Evolutionary conservation across 805 yeast species (phyloP), one percentile per base, ranked within the genome.

Genomic region (Candida adriatica): DNA sequence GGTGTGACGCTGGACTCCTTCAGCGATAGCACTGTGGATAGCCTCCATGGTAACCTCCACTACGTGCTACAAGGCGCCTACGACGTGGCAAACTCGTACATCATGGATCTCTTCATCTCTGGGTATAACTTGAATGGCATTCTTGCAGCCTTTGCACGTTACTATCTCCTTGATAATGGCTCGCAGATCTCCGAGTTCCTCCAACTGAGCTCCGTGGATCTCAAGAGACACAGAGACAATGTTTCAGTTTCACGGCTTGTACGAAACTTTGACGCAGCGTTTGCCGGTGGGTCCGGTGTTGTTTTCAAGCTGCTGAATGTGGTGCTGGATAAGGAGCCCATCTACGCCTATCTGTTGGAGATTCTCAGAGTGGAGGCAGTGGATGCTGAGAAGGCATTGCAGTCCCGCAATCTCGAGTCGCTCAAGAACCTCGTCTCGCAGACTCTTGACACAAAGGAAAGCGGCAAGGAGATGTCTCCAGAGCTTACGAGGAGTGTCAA

Each of bases 41-140:
- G 51, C 26, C 34, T 61, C 48, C 44, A 51, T 49, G 49, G 65
- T 0, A 69, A 70, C 41, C 57, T 88, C 16, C 65, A 69, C 26
- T 51, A 75, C 16, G 70, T 68, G 27, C 63, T 90, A 13, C 66
- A 74, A 28, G 63, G 66, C 15, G 80, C 83, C 24, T 85, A 81
- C 44, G 47, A 60, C 8, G 61, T 79, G 24, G 87, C 96, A 0
- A 88, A 87, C 51, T 58, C 56, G 18, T 49, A 74, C 15, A 61
- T 86, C 13, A 52, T 79, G 37, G 62, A 68, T 22, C 54, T 88
- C 26, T 61, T 83, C 18, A 66, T 72, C 34, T 61, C 69, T 10
- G 86, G 90, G 0, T 83, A 71, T 45, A 58, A 72, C 19, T 61
- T 90, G 13, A 42, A 49, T 0, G 51, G 49, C 1, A 55, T 82